These are phyloP conservation scores for Asclepias syriaca DNA, from an alignment of 257 asterid species.

Conservation along the genomic window DNA sequence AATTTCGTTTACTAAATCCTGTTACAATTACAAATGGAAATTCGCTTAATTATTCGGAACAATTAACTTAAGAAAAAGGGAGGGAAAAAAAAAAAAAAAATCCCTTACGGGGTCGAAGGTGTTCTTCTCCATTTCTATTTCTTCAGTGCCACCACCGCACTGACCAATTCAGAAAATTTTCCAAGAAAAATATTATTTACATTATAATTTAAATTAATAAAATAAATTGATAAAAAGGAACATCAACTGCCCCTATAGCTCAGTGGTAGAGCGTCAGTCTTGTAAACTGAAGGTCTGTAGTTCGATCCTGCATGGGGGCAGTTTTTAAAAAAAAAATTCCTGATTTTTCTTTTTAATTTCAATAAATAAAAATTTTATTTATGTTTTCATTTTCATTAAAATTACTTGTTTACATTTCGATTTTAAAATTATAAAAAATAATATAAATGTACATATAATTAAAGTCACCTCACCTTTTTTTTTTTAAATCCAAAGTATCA, in stretches of 20 bases:
- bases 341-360: no score
- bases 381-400: no score
- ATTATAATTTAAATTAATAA: no score
- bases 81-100: background rate
- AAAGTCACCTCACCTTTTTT: no score
- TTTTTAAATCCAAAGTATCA: no score
- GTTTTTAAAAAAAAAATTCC: no score
- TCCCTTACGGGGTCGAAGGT: slow-evolving; percentile 56
- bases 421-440: no score
- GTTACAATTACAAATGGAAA: slow-evolving; percentile 20
- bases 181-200: no score
- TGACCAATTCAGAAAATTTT: background rate
- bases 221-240: no score
- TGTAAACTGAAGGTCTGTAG: slow-evolving; percentile 2
- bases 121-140: slow-evolving; percentile 32
- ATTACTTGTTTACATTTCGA: no score
- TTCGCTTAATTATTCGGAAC: background rate
- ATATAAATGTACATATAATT: no score
- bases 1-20: slow-evolving; percentile 79
- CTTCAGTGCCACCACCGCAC: background rate
- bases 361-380: no score
- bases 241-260: background rate
- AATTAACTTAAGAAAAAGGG: background rate
- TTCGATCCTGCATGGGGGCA: slow-evolving; percentile 11
- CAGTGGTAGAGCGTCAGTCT: slow-evolving; percentile 9